Base-by-base conservation (phyloP, 164 flowering plant species). In the Warburgia ugandensis region DNA sequence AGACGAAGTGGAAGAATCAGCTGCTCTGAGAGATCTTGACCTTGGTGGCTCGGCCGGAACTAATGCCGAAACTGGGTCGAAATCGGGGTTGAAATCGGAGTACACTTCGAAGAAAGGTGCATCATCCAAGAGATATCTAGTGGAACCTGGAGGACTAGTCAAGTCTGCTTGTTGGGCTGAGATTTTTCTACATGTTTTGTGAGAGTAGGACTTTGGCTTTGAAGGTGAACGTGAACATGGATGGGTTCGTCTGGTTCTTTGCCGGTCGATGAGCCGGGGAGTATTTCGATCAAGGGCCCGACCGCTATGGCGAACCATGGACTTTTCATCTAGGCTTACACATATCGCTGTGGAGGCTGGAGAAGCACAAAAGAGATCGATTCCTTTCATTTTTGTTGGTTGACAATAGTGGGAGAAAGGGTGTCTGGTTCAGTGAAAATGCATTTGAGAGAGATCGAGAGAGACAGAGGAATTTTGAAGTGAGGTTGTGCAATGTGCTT, bases 331-430 rank as follows among this genome's bases (percentile, higher is more conserved):
- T 55, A 63, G 50, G 72, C 81, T 75, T 3, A 79, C 64, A 52
- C 83, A 80, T 55, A 87, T 75, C 10, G 96, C 94, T 19, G 91
- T 84, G 30, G 96, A 84, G 22, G 94, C 81, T 20, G 77, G 88
- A 30, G 96, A 77, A 16, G 86, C 70, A 51, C 96, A 88, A 37
- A 79, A 82, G 36, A 84, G 44, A 45, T 87, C 81, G 37, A 82
- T 68, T 66, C 80, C 54, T 67, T 79, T 84, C 94, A 87, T 84
- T 8, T n/a, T n/a, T n/a, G n/a, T n/a, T n/a, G n/a, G n/a, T n/a
- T n/a, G n/a, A n/a, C n/a, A n/a, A n/a, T n/a, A n/a, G n/a, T n/a
- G n/a, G n/a, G n/a, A n/a, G n/a, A n/a, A n/a, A n/a, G n/a, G n/a
- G n/a, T n/a, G n/a, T n/a, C n/a, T n/a, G n/a, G n/a, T n/a, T n/a